phyloP scores from a whole-genome alignment of 202 grass and related monocot genomes.

The Brachypodium distachyon region DNA sequence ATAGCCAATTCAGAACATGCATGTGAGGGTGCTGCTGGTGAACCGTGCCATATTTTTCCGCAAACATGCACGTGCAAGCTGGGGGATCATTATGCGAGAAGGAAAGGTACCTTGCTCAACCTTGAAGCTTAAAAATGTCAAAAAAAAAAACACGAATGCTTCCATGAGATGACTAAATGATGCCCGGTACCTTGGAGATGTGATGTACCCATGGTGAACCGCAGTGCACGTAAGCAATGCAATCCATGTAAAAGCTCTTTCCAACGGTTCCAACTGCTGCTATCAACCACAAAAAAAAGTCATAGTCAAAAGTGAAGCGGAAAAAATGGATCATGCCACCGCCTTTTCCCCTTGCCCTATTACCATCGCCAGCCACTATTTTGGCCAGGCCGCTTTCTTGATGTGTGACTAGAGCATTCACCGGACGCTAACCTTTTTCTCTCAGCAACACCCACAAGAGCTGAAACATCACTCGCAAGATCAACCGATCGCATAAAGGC shows the following conservation, averaged over 20 bases:
- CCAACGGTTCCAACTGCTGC: neutral
- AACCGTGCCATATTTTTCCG: no score
- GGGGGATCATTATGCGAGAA: neutral
- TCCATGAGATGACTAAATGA: constrained; percentile 17
- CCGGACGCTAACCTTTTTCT: neutral
- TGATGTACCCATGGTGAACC: neutral
- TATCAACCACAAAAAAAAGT: neutral
- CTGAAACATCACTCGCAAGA: neutral
- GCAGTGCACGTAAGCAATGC: neutral
- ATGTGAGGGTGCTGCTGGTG: no score
- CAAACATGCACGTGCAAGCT: constrained; percentile 28
- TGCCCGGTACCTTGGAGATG: neutral
- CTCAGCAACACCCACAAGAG: no score
- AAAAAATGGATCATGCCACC: constrained; percentile 36
- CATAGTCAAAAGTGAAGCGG: constrained; percentile 21
- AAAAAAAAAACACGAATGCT: neutral
- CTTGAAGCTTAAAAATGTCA: constrained; percentile 29
- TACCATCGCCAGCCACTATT: constrained; percentile 3
- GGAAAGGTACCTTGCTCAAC: constrained; percentile 20
- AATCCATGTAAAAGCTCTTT: neutral
- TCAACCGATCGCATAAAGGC: neutral
- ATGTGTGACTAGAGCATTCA: neutral
- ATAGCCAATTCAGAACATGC: neutral
- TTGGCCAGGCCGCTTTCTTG: constrained; percentile 19
- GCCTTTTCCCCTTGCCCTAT: constrained; percentile 4